Evolutionary conservation across 768 basidiomycete species (phyloP).

Genomic region (Suillus americanus): DNA sequence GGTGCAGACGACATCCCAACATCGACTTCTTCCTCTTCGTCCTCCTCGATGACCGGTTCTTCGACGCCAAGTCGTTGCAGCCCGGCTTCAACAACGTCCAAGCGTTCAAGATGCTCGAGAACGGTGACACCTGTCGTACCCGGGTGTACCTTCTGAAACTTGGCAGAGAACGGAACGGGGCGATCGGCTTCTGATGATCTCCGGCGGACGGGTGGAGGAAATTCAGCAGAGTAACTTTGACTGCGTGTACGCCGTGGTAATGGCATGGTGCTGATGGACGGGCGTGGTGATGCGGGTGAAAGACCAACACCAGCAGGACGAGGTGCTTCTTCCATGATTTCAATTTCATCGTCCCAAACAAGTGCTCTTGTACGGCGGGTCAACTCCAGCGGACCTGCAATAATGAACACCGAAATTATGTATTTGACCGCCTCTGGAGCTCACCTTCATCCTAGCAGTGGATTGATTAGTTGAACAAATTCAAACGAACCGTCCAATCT

Average conservation of each 20-base stretch:
- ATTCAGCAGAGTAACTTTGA: slow-evolving; percentile 60
- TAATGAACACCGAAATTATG: slow-evolving; percentile 12
- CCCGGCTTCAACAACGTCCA: slow-evolving; percentile 81
- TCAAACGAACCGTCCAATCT: slow-evolving; percentile 10
- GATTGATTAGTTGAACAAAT: slow-evolving; percentile 3
- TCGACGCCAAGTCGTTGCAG: slow-evolving; percentile 70
- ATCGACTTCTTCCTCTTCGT: slow-evolving; percentile 59
- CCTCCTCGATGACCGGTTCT: slow-evolving; percentile 47
- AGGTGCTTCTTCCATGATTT: slow-evolving; percentile 56
- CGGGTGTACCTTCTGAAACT: slow-evolving; percentile 80
- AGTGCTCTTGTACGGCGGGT: slow-evolving; percentile 80
- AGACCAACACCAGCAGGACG: slow-evolving; percentile 33
- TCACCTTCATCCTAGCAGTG: slow-evolving; percentile 68
- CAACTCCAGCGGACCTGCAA: slow-evolving; percentile 81
- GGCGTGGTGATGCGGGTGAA: slow-evolving; percentile 51
- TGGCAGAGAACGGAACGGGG: slow-evolving; percentile 82
- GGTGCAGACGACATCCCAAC: slow-evolving; percentile 52
- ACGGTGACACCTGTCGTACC: slow-evolving; percentile 86
- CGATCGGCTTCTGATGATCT: slow-evolving; percentile 64
- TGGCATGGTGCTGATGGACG: slow-evolving; percentile 64
- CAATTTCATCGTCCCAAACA: slow-evolving; percentile 87
- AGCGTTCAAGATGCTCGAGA: slow-evolving; percentile 79
- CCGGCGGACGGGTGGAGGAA: slow-evolving; percentile 70
- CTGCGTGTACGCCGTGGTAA: slow-evolving; percentile 53
- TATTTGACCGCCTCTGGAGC: slow-evolving; percentile 8